Evolutionary conservation across 2,329 filamentous ascomycete species (phyloP).

Genomic region (Trichoderma afroharzianum): DNA sequence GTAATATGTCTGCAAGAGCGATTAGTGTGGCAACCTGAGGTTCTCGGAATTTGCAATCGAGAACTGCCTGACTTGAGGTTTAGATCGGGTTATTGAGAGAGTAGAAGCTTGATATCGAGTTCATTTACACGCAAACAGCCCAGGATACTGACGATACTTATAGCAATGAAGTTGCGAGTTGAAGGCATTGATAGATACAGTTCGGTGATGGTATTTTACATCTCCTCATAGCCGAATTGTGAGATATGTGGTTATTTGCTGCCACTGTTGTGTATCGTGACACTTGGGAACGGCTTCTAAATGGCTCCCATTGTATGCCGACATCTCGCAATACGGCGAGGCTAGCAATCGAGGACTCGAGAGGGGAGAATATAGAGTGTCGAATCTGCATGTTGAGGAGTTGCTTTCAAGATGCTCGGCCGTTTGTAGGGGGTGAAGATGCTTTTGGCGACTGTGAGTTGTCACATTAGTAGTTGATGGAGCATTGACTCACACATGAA

Average conservation of each 20-base stretch:
- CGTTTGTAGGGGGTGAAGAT: not conserved
- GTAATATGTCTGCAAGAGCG: not conserved
- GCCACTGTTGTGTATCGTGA: constrained; percentile 15
- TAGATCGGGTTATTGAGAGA: no score
- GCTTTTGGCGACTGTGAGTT: not conserved
- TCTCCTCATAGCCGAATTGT: not conserved
- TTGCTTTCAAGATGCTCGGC: not conserved
- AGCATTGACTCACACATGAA: constrained; percentile 3
- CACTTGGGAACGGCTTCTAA: constrained; percentile 4
- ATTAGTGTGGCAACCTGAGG: constrained; percentile 9
- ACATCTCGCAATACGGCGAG: not conserved
- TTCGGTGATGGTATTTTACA: not conserved
- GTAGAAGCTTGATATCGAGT: not conserved
- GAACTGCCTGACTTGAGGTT: not conserved
- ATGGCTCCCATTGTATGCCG: not conserved
- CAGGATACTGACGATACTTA: not conserved
- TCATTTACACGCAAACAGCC: not conserved
- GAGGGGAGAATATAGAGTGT: not conserved
- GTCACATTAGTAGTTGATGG: not conserved
- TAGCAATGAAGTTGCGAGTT: not conserved
- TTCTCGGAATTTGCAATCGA: not conserved
- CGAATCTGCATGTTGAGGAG: not conserved
- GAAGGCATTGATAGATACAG: not conserved
- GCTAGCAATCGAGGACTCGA: not conserved
- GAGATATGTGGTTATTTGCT: not conserved